phyloP scores from a whole-genome alignment of 2,329 filamentous ascomycete genomes.

The Paecilomyces fulvus region DNA sequence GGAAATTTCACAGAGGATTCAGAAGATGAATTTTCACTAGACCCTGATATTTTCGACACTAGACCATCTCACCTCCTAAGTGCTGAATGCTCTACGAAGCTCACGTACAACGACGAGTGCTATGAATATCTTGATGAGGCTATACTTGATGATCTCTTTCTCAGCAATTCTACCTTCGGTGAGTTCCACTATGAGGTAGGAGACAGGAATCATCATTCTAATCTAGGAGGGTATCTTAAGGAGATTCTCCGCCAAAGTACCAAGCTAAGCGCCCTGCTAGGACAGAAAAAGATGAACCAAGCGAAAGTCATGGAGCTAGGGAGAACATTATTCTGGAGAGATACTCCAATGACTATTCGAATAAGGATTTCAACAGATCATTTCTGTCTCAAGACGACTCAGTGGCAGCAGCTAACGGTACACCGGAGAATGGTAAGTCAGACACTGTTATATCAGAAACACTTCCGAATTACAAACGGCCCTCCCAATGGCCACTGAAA shows the following conservation, averaged over 20 bases:
- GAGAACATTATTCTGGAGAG: neutral
- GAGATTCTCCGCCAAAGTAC: neutral
- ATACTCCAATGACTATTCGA: neutral
- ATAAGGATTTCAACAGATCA: neutral
- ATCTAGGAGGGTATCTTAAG: neutral
- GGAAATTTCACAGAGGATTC: neutral
- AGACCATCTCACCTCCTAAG: too few relatives aligned
- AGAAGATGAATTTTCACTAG: neutral
- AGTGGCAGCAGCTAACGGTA: neutral
- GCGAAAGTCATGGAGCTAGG: neutral
- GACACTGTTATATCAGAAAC: neutral
- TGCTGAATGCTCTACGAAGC: neutral
- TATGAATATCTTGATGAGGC: neutral
- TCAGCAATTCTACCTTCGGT: neutral
- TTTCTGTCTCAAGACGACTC: neutral
- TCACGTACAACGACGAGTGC: neutral
- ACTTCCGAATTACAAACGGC: neutral
- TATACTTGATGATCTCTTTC: neutral
- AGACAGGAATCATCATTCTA: neutral
- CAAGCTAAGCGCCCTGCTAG: neutral
- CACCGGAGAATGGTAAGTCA: neutral
- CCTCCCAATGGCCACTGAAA: neutral
- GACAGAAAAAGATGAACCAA: neutral
- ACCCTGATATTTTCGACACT: neutral
- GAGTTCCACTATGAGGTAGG: neutral